Conservation (phyloP, 371 early-diverging fungal genomes). For the Choanephora cucurbitarum region DNA sequence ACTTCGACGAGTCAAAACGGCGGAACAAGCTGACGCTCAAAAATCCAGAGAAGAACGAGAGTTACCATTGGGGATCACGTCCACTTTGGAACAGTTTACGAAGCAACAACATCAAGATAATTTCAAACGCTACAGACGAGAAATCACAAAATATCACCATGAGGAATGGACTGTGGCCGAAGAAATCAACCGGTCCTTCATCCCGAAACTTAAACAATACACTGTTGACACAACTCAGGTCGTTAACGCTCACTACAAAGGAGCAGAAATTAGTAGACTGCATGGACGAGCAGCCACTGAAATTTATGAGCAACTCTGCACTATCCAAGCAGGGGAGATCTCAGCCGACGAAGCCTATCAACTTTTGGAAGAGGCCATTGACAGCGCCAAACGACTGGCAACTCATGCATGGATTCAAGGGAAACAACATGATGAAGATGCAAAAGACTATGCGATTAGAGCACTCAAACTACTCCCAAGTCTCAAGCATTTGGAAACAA, state of each 20-base stretch:
- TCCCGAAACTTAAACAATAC: constrained; percentile 14
- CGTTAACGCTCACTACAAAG: constrained; percentile 12
- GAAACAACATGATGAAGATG: constrained; percentile 11
- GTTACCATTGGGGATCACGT: no score
- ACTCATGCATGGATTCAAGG: constrained; percentile 1
- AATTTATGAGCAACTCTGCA: constrained; percentile 4
- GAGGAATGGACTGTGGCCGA: constrained; percentile 17
- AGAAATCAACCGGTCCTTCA: constrained; percentile 11
- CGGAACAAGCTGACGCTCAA: no score
- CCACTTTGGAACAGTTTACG: no score
- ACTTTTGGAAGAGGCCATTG: constrained; percentile 7
- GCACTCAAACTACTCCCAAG: constrained; percentile 13
- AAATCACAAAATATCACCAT: constrained; percentile 5
- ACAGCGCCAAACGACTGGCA: constrained; percentile 6
- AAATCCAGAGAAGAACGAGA: no score
- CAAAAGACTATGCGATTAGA: constrained; percentile 10
- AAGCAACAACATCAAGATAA: no score
- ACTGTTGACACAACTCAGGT: constrained; percentile 13
- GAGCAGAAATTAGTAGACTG: constrained; percentile 8
- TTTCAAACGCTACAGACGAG: constrained; percentile 9
- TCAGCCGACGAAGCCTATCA: constrained; percentile 1
- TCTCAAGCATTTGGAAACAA: constrained; percentile 18
- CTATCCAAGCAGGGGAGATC: neutral
- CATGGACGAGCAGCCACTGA: constrained; percentile 8
- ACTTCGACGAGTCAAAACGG: no score